Base-by-base conservation (phyloP, 1,284 basidiomycete genomes). In the Fistulinella cinereoalba region DNA sequence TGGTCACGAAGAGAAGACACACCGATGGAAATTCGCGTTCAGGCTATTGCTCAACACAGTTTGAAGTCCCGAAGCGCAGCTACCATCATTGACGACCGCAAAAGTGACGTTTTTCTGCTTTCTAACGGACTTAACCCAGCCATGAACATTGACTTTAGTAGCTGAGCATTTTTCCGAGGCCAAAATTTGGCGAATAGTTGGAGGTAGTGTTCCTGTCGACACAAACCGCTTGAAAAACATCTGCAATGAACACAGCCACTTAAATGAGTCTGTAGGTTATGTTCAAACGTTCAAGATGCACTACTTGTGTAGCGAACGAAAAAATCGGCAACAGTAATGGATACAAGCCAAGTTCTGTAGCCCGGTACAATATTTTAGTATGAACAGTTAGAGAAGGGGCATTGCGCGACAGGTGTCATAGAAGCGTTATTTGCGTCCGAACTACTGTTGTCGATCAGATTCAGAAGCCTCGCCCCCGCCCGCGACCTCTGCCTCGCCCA, bases 61-160 rank as follows among this genome's bases (percentile, higher is more conserved):
- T 65, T 97, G 94, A 13, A 96, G 59, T 1, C 80, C 80, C 18
- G 73, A 66, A 7, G 74, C 58, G 1, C 77, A 80, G 44, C 85
- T 89, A 3, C 93, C 93, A 66, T 97, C 94, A 41, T 79, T 83
- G 44, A 97, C 66, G 36, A 89, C 84, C 0, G 85, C 85, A 59
- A 97, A 97, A 0, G 89, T 76, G 24, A 94, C 75, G 46, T 85
- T 84, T 73, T 96, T 96, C 69, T 95, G 92, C 27, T 80, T 78
- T 33, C 93, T 78, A 37, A 95, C 76, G 1, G 86, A 88, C 60
- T 85, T 86, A 44, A 97, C 74, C 90, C 92, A 96, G 38, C 91
- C 92, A 50, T 82, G 75, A 19, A 88, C 67, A 18, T 71, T 43
- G 11, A 76, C 57, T 21, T 51, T 50, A 33, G 6, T 42, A 22